Percentiles rank a stretch among this genome's conserved stretches.
phyloP scores from a whole-genome alignment of 306 rosid species.

The Hippophae tibetana region DNA sequence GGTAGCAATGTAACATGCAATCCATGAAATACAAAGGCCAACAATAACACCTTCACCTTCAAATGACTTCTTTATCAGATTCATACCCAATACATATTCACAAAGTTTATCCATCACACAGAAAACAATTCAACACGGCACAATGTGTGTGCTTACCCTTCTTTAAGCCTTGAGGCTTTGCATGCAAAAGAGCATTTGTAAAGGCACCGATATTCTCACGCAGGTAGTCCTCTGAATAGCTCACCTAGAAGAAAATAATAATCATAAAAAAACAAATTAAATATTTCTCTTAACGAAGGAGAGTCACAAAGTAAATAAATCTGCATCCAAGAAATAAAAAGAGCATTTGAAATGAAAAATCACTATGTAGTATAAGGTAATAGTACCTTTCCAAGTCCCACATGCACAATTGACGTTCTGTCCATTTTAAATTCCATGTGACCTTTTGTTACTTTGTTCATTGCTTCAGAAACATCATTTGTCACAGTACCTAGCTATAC shows the following conservation, averaged over 20 bases:
- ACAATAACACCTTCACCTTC: no score
- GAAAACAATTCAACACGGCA: neutral
- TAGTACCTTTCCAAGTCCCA: slow-evolving; percentile 85
- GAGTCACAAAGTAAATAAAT: neutral
- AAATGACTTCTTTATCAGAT: no score
- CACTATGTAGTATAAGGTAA: slow-evolving; percentile 11
- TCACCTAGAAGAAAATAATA: slow-evolving; percentile 37
- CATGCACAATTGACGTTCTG: slow-evolving; percentile 76
- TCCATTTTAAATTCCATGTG: slow-evolving; percentile 93
- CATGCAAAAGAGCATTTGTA: slow-evolving; percentile 71
- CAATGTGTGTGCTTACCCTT: slow-evolving; percentile 55
- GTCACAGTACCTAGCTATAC: slow-evolving; percentile 90
- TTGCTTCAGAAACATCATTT: slow-evolving; percentile 71
- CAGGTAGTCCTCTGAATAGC: slow-evolving; percentile 60
- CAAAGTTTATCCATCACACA: neutral
- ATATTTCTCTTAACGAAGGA: slow-evolving; percentile 1
- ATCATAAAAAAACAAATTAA: neutral
- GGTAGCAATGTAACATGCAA: no score
- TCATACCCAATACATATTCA: no score
- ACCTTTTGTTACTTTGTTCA: slow-evolving; percentile 71
- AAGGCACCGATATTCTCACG: slow-evolving; percentile 94
- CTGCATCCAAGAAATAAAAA: neutral
- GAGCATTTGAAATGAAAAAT: slow-evolving; percentile 9
- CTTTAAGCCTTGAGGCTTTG: slow-evolving; percentile 87
- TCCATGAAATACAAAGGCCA: no score